Evolutionary conservation across 2,329 filamentous ascomycete genomes (phyloP).

Genomic region (Venturiaceae sp.): DNA sequence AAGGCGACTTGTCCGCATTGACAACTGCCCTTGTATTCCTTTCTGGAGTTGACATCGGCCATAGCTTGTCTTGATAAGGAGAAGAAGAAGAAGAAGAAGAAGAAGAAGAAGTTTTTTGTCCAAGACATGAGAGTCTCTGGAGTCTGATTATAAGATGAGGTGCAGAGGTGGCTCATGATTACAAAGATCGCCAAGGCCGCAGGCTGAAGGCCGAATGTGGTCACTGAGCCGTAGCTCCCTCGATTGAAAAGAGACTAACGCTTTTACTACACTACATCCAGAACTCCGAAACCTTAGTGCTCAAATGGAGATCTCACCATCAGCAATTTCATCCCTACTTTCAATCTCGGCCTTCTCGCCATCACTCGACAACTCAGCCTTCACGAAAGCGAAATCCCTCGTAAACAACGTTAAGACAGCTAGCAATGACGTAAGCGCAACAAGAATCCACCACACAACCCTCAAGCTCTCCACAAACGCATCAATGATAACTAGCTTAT

Average conservation of each 20-base stretch:
- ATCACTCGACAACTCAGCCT: neutral
- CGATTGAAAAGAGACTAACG: too few species aligned
- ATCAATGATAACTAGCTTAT: neutral
- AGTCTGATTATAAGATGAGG: too few species aligned
- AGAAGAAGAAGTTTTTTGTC: neutral
- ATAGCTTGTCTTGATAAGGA: neutral
- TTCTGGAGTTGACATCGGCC: neutral
- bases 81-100: neutral
- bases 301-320: neutral
- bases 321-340: neutral
- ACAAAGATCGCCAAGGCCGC: too few species aligned
- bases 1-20: neutral
- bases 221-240: too few species aligned
- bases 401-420: neutral
- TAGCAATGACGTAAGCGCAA: neutral
- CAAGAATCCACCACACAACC: neutral
- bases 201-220: too few species aligned
- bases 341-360: neutral
- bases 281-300: neutral
- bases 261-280: neutral
- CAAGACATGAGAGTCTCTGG: too few species aligned
- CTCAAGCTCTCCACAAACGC: neutral
- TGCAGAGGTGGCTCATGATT: too few species aligned
- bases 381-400: neutral
- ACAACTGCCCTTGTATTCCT: neutral